Percentiles rank a stretch among this genome's conserved stretches.
Conservation (phyloP, 805 yeast genomes). For the Ogataea populi-albae region DNA sequence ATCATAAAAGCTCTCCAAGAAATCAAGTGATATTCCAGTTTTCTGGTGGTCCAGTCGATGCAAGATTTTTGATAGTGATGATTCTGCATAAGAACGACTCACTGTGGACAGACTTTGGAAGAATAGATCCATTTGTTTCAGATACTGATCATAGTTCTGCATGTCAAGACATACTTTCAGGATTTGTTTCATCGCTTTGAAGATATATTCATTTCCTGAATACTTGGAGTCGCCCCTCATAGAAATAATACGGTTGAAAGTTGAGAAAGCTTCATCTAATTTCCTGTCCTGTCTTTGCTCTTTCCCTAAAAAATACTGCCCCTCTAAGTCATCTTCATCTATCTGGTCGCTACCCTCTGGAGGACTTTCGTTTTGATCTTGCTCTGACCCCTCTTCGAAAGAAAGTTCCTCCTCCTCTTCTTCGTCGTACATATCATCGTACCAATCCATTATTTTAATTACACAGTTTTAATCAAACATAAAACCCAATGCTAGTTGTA, state of each 20-base stretch:
- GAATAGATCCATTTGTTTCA: constrained; percentile 17
- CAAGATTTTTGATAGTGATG: constrained; percentile 31
- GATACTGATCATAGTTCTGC: constrained; percentile 13
- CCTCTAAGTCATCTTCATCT: constrained; percentile 18
- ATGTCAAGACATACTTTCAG: constrained; percentile 27
- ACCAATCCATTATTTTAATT: too few relatives aligned
- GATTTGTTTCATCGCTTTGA: constrained; percentile 34
- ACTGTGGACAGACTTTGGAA: constrained; percentile 20
- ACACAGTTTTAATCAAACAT: too few relatives aligned
- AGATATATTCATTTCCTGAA: constrained; percentile 21
- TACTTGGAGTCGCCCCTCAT: constrained; percentile 1
- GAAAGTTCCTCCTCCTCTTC: constrained; percentile 35
- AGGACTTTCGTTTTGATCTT: constrained; percentile 13
- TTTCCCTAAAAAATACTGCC: constrained; percentile 33
- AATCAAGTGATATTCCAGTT: constrained; percentile 9
- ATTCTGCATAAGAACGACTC: constrained; percentile 25
- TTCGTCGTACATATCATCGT: constrained; percentile 36
- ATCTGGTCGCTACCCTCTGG: constrained; percentile 9
- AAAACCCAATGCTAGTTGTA: too few relatives aligned
- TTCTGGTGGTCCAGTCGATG: constrained; percentile 27
- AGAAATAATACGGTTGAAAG: constrained; percentile 22
- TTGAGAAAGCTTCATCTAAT: constrained; percentile 22
- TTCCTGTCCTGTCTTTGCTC: constrained; percentile 33
- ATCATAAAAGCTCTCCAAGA: constrained; percentile 23
- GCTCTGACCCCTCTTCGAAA: constrained; percentile 30